Evolutionary conservation across 306 rosid species (phyloP), one percentile per base, ranked within the genome.

Genomic region (Pyrus bretschneideri): DNA sequence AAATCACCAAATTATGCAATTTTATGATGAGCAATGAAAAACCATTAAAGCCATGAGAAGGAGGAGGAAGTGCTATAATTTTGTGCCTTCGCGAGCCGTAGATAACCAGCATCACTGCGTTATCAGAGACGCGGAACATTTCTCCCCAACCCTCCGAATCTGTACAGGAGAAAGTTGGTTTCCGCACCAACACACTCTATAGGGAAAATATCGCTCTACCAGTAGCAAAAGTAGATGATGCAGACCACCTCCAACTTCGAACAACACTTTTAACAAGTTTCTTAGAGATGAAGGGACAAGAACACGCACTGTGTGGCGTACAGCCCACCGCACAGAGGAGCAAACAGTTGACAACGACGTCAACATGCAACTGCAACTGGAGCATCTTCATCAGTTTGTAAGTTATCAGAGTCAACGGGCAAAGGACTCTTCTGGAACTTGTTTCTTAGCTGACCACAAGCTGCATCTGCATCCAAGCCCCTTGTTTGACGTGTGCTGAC

Each of bases 391-490:
- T 87, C 71, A n/a, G 86, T 29, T 82, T 82, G 84, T 30, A 51
- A 73, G 76, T 70, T 65, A 67, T 89, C 96, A 3, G 86, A 77
- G 2, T 90, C 88, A 7, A 78, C 27, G 59, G 73, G 86, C 84
- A 95, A 82, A 76, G 98, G 98, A 70, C 76, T 83, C 87, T 87
- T 95, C 82, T 92, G 97, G 76, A 90, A 95, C 55, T 86, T 79
- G 85, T 95, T 95, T 55, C 98, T 87, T 57, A 95, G 88, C 88
- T 95, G 98, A 67, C 98, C 98, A 82, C 98, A 95, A 67, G 98
- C 98, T 44, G 98, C 98, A 84, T 91, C 93, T 69, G 98, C 98
- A 46, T 92, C 98, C 76, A 92, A 66, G 67, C 98, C 98, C 84
- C 98, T 86, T 42, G 97, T 95, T 90, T 92, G 96, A 35, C 98